phyloP scores from a whole-genome alignment of 805 yeast genomes.

The Barnettozyma populi region DNA sequence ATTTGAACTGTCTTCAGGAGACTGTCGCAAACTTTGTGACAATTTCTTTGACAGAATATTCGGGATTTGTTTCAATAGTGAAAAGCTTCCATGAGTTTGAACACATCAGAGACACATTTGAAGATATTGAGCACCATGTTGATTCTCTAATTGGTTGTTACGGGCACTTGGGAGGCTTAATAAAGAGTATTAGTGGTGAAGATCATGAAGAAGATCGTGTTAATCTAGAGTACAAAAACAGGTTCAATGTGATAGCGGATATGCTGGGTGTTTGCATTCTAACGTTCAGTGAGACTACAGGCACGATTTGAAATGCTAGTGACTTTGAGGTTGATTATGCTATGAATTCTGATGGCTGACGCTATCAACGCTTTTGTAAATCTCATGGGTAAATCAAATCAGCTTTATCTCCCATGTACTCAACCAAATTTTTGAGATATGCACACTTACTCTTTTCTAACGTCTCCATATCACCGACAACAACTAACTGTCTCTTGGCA shows the following conservation, averaged over 20 bases:
- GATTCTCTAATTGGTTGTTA: constrained; percentile 6
- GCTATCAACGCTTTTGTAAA: background rate
- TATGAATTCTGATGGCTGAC: background rate
- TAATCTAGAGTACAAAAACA: background rate
- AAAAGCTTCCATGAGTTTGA: constrained; percentile 1
- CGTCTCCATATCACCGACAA: constrained; percentile 82
- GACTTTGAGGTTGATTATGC: background rate
- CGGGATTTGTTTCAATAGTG: background rate
- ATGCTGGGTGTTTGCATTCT: constrained; percentile 1
- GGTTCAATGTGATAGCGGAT: constrained; percentile 4
- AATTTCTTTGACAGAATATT: background rate
- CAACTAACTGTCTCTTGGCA: constrained; percentile 76
- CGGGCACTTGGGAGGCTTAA: background rate
- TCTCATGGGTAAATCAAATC: constrained; percentile 8
- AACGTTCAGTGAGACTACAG: background rate
- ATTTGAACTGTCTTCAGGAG: background rate
- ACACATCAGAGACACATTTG: background rate
- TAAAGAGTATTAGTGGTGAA: background rate
- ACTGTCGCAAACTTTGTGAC: background rate
- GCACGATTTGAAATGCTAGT: background rate
- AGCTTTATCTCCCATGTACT: constrained; percentile 8
- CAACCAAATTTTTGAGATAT: constrained; percentile 6
- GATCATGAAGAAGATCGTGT: background rate
- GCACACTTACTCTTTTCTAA: constrained; percentile 24
- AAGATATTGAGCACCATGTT: background rate